These are phyloP conservation scores for Mucor saturninus DNA, from an alignment of 371 early-diverging fungal species.

Conservation along the genomic window DNA sequence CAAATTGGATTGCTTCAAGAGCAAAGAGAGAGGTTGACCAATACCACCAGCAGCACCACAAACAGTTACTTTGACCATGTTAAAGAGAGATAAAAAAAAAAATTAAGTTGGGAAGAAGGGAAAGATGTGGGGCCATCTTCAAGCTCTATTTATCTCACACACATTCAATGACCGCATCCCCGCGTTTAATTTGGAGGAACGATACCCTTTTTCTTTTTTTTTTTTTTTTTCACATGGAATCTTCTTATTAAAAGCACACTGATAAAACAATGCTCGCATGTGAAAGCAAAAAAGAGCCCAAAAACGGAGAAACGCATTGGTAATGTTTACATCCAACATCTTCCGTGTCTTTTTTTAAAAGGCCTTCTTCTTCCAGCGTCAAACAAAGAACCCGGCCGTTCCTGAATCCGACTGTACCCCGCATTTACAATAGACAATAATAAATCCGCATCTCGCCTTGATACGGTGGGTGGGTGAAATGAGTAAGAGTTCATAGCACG, in stretches of 20 bases:
- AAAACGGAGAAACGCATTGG: too few species aligned
- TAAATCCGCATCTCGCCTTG: slow-evolving; percentile 17
- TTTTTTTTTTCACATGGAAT: background rate
- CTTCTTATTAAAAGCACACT: too few species aligned
- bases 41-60: slow-evolving; percentile 92
- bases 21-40: slow-evolving; percentile 89
- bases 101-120: slow-evolving; percentile 22
- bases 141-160: background rate
- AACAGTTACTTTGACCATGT: slow-evolving; percentile 78
- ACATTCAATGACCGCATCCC: background rate
- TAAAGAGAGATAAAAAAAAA: slow-evolving; percentile 27
- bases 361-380: background rate
- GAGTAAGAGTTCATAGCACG: too few species aligned
- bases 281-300: too few species aligned
- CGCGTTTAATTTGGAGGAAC: background rate
- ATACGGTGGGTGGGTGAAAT: background rate
- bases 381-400: background rate
- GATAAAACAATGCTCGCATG: too few species aligned
- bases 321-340: too few species aligned
- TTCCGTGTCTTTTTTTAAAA: background rate
- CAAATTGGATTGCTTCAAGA: slow-evolving; percentile 76
- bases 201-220: background rate
- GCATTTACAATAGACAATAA: slow-evolving; percentile 6
- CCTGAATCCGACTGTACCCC: background rate
- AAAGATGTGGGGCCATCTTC: slow-evolving; percentile 6